A percentile compares a stretch with the other conserved stretches of the same genome.
Evolutionary conservation across 345 rosid species (phyloP).

Genomic region (Aquilaria yunnanensis): DNA sequence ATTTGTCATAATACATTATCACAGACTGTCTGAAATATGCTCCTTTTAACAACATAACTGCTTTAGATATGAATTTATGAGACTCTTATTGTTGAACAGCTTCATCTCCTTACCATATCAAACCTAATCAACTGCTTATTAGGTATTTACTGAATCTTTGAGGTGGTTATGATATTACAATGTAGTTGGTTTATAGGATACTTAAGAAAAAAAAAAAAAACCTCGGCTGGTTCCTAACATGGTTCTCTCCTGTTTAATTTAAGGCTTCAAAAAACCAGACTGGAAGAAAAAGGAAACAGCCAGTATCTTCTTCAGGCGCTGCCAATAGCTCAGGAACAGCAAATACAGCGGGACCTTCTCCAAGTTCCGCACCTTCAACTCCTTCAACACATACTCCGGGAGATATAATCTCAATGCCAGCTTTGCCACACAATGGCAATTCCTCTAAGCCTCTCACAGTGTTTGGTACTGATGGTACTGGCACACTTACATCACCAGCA

Average conservation of each 20-base stretch:
- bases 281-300: constrained; percentile 98
- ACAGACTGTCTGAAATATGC: too few species aligned
- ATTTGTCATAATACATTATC: too few species aligned
- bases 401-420: constrained; percentile 88
- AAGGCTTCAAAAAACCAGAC: constrained; percentile 88
- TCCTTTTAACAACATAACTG: too few species aligned
- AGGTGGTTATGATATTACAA: neutral
- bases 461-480: constrained; percentile 73
- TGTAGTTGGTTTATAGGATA: constrained; percentile 6
- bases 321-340: constrained; percentile 99
- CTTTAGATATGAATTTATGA: too few species aligned
- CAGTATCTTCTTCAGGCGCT: constrained; percentile 96
- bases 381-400: constrained; percentile 97
- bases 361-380: constrained; percentile 98
- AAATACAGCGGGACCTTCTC: constrained; percentile 97
- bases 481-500: constrained; percentile 82
- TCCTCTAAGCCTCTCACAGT: constrained; percentile 79
- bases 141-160: neutral
- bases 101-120: too few species aligned
- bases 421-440: constrained; percentile 74
- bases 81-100: too few species aligned
- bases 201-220: neutral
- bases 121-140: too few species aligned
- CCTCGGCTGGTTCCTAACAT: constrained; percentile 29
- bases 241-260: constrained; percentile 23